Percentiles rank a stretch among this genome's conserved stretches.
These are phyloP conservation scores for Scenedesmus sp. DNA, from an alignment of 163 green algal species.

Conservation along the genomic window DNA sequence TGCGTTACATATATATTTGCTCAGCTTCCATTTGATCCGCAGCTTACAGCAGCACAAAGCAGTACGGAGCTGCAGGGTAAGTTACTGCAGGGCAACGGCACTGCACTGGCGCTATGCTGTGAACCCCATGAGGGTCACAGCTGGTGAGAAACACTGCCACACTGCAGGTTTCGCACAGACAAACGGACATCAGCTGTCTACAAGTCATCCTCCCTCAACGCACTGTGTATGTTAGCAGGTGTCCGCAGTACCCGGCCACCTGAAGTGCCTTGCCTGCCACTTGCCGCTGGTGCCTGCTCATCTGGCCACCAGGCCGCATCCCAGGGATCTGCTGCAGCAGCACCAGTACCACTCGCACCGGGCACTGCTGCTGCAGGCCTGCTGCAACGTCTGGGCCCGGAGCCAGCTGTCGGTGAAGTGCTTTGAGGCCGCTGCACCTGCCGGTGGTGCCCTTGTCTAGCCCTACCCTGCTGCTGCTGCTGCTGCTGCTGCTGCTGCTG, in stretches of 20 bases:
- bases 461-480: neutral
- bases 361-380: neutral
- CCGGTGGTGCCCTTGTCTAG: neutral
- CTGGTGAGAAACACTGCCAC: neutral
- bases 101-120: no score
- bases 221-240: neutral
- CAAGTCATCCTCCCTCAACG: neutral
- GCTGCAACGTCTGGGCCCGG: neutral
- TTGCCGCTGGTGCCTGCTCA: neutral
- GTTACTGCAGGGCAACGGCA: no score
- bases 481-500: neutral
- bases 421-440: neutral
- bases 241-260: neutral
- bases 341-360: neutral
- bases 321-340: slow-evolving; percentile 19
- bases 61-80: no score
- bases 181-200: neutral
- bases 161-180: neutral
- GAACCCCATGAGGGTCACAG: neutral
- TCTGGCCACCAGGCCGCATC: slow-evolving; percentile 36
- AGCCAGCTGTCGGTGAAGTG: neutral
- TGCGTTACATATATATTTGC: no score
- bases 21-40: no score
- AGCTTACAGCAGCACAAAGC: no score
- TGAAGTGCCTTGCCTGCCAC: neutral